These are phyloP conservation scores for Tetradesmus obliquus DNA, from an alignment of 139 green algal species.

Conservation along the genomic window DNA sequence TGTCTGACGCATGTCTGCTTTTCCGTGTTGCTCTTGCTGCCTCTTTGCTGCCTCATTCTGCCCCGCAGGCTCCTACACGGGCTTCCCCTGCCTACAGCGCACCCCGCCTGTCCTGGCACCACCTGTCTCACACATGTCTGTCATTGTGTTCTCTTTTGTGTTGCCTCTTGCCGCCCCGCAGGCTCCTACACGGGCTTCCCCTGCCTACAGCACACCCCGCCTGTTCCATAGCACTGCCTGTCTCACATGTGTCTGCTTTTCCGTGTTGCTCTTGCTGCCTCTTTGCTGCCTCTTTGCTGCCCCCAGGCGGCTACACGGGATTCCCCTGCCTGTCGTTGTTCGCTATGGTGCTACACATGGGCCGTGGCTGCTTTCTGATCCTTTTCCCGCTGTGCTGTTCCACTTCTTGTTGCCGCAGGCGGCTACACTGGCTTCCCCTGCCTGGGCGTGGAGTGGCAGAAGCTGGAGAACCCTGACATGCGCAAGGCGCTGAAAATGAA, in stretches of 20 bases:
- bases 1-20: not conserved
- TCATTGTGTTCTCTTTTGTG: too few relatives aligned
- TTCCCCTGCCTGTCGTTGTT: slow-evolving; percentile 47
- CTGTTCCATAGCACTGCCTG: too few relatives aligned
- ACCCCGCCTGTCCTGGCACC: not conserved
- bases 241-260: not conserved
- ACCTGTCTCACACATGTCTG: too few relatives aligned
- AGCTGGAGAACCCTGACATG: slow-evolving; percentile 85
- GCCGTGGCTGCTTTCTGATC: too few relatives aligned
- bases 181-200: not conserved
- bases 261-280: not conserved
- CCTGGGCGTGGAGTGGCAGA: slow-evolving; percentile 88
- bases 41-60: too few relatives aligned
- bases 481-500: slow-evolving; percentile 67
- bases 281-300: too few relatives aligned
- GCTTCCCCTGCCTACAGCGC: slow-evolving; percentile 50
- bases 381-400: too few relatives aligned
- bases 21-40: not conserved
- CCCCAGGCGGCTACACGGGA: slow-evolving; percentile 71
- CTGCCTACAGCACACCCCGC: too few relatives aligned
- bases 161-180: not conserved
- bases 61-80: slow-evolving; percentile 79
- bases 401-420: not conserved
- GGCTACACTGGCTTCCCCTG: slow-evolving; percentile 56
- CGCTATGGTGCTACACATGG: too few relatives aligned